phyloP scores from a whole-genome alignment of 2,329 filamentous ascomycete genomes.

The Chrysoporthe deuterocubensis region DNA sequence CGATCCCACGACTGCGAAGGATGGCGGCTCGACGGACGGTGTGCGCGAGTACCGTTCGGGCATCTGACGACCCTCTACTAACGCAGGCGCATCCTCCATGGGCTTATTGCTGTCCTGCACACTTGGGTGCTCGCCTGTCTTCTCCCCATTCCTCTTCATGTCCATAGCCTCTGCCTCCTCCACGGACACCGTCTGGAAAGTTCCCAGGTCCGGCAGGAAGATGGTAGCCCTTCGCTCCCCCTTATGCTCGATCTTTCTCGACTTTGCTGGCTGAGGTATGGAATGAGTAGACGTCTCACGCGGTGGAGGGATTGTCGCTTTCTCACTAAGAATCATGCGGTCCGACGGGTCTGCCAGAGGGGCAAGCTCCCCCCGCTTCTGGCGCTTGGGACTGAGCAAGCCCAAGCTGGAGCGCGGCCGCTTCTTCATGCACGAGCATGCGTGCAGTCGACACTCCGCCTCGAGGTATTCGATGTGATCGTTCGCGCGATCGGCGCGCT shows the following conservation, averaged over 20 bases:
- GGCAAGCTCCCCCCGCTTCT: constrained; percentile 40
- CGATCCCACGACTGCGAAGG: constrained; percentile 58
- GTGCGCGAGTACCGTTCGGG: constrained; percentile 55
- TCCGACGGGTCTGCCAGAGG: constrained; percentile 48
- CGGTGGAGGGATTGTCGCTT: constrained; percentile 34
- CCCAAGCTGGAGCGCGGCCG: constrained; percentile 38
- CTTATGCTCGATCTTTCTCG: constrained; percentile 38
- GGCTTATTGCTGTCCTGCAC: constrained; percentile 34
- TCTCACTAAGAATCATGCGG: constrained; percentile 47
- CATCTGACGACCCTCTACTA: not conserved
- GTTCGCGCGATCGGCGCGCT: constrained; percentile 69
- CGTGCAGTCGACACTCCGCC: constrained; percentile 71
- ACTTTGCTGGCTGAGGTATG: constrained; percentile 39
- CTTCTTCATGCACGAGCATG: constrained; percentile 63
- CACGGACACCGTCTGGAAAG: constrained; percentile 64
- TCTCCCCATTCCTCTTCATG: constrained; percentile 34
- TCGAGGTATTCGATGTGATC: constrained; percentile 78
- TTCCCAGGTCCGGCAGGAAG: constrained; percentile 65
- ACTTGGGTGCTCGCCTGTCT: constrained; percentile 18
- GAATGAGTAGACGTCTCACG: constrained; percentile 36
- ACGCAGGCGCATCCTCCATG: constrained; percentile 26
- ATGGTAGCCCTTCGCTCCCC: constrained; percentile 41
- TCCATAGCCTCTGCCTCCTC: constrained; percentile 53
- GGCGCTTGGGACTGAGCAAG: constrained; percentile 38
- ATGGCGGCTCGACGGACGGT: constrained; percentile 65